Evolutionary conservation across 257 asterid species (phyloP).

Genomic region (Nicotiana benthamiana): DNA sequence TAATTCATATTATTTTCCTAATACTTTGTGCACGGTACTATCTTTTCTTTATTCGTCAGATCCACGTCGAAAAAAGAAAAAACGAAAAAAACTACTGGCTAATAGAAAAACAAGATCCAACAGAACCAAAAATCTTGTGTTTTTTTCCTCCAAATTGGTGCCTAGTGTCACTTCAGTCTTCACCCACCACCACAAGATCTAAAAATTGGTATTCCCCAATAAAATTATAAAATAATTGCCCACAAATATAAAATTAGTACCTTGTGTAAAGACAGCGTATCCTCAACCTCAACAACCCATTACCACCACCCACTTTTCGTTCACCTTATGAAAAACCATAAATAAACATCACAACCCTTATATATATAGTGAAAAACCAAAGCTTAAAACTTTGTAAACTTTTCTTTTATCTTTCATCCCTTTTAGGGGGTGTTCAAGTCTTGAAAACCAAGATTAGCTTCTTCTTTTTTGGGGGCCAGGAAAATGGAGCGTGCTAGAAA

Average conservation of each 20-base stretch:
- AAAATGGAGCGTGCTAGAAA: slow-evolving; percentile 77
- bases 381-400: slow-evolving; percentile 15
- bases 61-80: background rate
- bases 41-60: too few relatives aligned
- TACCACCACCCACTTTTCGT: slow-evolving; percentile 40
- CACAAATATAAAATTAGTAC: background rate
- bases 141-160: slow-evolving; percentile 33
- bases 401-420: slow-evolving; percentile 11
- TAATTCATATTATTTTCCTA: too few relatives aligned
- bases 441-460: background rate
- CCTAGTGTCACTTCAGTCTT: slow-evolving; percentile 13
- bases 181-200: slow-evolving; percentile 53
- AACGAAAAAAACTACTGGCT: slow-evolving; percentile 21
- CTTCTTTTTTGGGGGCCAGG: background rate
- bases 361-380: slow-evolving; percentile 8
- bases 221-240: background rate
- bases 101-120: slow-evolving; percentile 17
- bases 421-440: slow-evolving; percentile 11
- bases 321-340: slow-evolving; percentile 16
- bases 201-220: slow-evolving; percentile 7
- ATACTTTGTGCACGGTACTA: too few relatives aligned
- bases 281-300: slow-evolving; percentile 33
- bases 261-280: slow-evolving; percentile 5
- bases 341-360: background rate
- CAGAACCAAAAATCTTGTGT: slow-evolving; percentile 16